Conservation (phyloP, 192 early-diverging fungal species). For the Backusella australiensis region DNA sequence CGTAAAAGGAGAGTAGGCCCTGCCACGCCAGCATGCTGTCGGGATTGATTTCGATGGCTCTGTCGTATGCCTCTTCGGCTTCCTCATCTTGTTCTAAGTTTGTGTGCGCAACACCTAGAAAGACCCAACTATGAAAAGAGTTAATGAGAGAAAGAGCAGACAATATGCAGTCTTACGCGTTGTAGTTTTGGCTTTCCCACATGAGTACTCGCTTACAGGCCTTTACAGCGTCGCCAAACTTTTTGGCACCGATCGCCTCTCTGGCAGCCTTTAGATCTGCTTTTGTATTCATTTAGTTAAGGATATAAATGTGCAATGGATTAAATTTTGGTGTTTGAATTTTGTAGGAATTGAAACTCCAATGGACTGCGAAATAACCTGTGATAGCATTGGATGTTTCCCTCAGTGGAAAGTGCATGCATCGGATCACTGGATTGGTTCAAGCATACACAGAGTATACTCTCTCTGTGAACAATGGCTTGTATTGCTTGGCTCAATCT, state of each 20-base stretch:
- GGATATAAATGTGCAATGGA: background rate
- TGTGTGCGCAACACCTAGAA: slow-evolving; percentile 67
- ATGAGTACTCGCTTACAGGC: slow-evolving; percentile 46
- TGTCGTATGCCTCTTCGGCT: slow-evolving; percentile 53
- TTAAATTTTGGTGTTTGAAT: background rate
- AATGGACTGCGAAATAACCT: background rate
- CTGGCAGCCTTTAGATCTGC: slow-evolving; percentile 46
- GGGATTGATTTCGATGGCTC: slow-evolving; percentile 54
- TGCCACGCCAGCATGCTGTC: slow-evolving; percentile 67
- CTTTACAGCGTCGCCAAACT: slow-evolving; percentile 51
- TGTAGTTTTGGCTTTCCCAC: slow-evolving; percentile 51
- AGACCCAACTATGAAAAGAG: slow-evolving; percentile 44
- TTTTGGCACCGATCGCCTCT: slow-evolving; percentile 46
- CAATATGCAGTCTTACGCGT: slow-evolving; percentile 39
- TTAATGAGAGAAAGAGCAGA: background rate
- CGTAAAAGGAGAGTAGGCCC: slow-evolving; percentile 54
- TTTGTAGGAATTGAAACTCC: background rate
- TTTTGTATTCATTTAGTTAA: slow-evolving; percentile 27
- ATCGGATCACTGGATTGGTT: background rate
- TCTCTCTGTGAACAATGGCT: too few species aligned
- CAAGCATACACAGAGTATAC: background rate
- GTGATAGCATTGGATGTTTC: too few species aligned
- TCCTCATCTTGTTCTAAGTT: slow-evolving; percentile 56
- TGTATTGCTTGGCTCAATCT: too few species aligned
- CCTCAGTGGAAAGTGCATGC: too few species aligned